Conservation (phyloP, 2,329 filamentous ascomycete genomes). For the Cercospora zeae-maydis region DNA sequence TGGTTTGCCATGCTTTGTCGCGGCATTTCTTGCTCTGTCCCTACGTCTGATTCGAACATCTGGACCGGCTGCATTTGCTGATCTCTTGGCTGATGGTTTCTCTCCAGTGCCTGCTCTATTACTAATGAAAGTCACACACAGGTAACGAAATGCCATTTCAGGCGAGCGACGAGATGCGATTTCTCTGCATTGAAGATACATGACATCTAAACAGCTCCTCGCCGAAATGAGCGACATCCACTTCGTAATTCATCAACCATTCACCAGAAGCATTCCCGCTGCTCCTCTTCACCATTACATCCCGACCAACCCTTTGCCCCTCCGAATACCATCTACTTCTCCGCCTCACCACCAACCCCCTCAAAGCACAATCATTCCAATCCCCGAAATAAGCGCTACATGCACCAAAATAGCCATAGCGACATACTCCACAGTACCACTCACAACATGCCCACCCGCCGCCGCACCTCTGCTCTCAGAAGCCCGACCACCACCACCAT, state of each 20-base stretch:
- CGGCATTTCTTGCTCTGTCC: too few relatives aligned
- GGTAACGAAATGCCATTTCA: too few relatives aligned
- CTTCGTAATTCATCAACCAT: background rate
- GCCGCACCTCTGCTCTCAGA: slow-evolving; percentile 19
- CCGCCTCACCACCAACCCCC: background rate
- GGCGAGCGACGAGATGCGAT: too few relatives aligned
- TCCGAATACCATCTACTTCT: background rate
- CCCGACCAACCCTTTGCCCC: too few relatives aligned
- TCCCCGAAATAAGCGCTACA: slow-evolving; percentile 28
- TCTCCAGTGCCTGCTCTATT: too few relatives aligned
- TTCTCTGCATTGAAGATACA: too few relatives aligned
- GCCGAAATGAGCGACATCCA: background rate
- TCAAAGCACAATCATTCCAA: slow-evolving; percentile 29
- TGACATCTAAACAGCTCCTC: background rate
- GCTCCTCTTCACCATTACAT: background rate
- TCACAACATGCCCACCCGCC: slow-evolving; percentile 17
- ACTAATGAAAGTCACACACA: too few relatives aligned
- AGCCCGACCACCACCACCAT: slow-evolving; percentile 13
- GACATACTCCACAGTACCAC: slow-evolving; percentile 20
- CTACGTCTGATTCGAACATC: too few relatives aligned
- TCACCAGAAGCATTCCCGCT: background rate
- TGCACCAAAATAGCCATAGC: slow-evolving; percentile 24
- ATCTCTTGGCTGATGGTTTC: too few relatives aligned
- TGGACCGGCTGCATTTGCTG: too few relatives aligned
- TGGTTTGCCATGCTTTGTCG: too few relatives aligned